A percentile compares a stretch with the other conserved stretches of the same genome.
phyloP scores from a whole-genome alignment of 768 basidiomycete species.

The Paxillus rubicundulus region DNA sequence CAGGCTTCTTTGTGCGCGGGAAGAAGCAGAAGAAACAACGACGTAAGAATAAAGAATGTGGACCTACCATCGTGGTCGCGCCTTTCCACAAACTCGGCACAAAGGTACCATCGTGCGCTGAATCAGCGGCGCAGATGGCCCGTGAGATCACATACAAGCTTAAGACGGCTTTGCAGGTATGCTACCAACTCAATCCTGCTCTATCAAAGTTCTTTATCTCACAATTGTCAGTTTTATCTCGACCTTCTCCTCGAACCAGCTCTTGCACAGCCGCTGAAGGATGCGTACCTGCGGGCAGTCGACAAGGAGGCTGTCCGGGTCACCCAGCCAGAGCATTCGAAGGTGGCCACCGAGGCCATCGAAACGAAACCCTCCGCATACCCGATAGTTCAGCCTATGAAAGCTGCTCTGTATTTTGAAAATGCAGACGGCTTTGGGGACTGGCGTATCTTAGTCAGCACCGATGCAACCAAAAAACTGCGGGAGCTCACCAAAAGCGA shows the following conservation, averaged over 20 bases:
- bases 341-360: not conserved
- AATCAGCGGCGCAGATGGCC: conserved; percentile 16
- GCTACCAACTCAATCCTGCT: not conserved
- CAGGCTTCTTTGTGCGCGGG: conserved; percentile 8
- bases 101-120: conserved; percentile 22
- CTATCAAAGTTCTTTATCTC: not conserved
- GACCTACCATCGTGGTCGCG: conserved; percentile 20
- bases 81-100: conserved; percentile 31
- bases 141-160: conserved; percentile 23
- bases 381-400: conserved; percentile 55
- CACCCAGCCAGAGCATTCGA: not conserved
- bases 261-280: conserved; percentile 7
- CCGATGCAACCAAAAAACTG: conserved; percentile 47
- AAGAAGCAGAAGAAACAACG: conserved; percentile 30
- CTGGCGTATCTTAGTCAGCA: conserved; percentile 60
- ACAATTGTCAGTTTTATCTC: conserved; percentile 25
- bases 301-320: not conserved
- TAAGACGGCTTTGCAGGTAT: conserved; percentile 30
- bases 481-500: conserved; percentile 47
- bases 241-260: conserved; percentile 15
- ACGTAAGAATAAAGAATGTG: conserved; percentile 13
- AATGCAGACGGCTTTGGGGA: conserved; percentile 58
- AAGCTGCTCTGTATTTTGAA: conserved; percentile 59
- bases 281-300: conserved; percentile 7
- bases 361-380: conserved; percentile 30